These are phyloP conservation scores for Prunus mume DNA, from an alignment of 306 rosid species.

Conservation along the genomic window DNA sequence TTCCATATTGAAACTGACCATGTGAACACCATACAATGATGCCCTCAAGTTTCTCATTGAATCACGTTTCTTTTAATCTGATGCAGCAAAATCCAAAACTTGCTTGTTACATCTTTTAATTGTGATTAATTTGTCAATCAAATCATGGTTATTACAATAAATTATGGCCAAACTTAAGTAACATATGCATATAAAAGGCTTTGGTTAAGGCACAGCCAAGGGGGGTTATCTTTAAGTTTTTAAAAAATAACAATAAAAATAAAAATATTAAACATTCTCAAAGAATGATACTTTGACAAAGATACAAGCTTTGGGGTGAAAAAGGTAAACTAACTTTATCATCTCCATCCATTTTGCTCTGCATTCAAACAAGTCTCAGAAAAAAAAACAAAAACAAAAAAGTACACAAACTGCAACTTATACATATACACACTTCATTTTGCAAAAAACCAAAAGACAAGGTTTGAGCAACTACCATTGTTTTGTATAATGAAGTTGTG, in stretches of 20 bases:
- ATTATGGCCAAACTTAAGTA: too few relatives aligned
- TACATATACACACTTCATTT: neutral
- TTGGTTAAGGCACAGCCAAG: neutral
- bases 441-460: constrained; percentile 16
- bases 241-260: too few relatives aligned
- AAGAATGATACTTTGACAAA: neutral
- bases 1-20: neutral
- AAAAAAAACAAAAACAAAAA: neutral
- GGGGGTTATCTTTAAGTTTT: neutral
- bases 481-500: constrained; percentile 2
- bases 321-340: neutral
- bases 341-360: neutral
- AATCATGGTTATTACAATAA: neutral
- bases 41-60: neutral
- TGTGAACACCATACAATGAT: neutral
- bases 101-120: too few relatives aligned
- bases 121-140: too few relatives aligned
- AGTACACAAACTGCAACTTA: neutral
- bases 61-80: too few relatives aligned
- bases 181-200: neutral
- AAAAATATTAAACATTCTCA: neutral
- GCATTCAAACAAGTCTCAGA: neutral
- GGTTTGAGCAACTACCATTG: neutral
- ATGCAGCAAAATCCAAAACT: too few relatives aligned
- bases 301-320: neutral